phyloP scores from a whole-genome alignment of 352 stramenopile genomes.

The Phytopythium cucurbitacearum region DNA sequence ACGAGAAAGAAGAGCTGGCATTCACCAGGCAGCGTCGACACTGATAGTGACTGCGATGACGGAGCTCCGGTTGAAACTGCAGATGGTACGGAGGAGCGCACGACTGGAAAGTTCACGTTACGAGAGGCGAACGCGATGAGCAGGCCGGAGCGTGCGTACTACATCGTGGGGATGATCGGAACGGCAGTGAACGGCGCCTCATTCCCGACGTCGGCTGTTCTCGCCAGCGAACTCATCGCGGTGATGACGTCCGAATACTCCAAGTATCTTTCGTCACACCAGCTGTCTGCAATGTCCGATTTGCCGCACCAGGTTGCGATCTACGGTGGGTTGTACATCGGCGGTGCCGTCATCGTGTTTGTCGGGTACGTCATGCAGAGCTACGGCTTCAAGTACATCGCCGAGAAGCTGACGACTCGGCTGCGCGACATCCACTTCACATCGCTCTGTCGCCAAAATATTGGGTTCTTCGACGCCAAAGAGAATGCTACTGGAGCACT shows the following conservation, averaged over 20 bases:
- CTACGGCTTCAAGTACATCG: constrained; percentile 46
- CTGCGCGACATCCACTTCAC: constrained; percentile 47
- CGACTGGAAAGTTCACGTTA: constrained; percentile 6
- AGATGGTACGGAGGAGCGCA: too few relatives aligned
- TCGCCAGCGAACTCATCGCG: constrained; percentile 18
- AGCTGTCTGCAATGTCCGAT: constrained; percentile 20
- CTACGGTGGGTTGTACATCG: constrained; percentile 35
- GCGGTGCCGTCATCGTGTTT: constrained; percentile 23
- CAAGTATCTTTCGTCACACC: constrained; percentile 12
- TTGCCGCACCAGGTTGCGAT: constrained; percentile 17
- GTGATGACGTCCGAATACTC: constrained; percentile 29
- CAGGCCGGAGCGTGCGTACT: constrained; percentile 15
- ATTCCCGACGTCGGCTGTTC: constrained; percentile 17
- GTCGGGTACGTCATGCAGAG: constrained; percentile 18
- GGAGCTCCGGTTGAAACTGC: too few relatives aligned
- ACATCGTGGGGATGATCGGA: constrained; percentile 14
- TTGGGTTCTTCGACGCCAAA: constrained; percentile 40
- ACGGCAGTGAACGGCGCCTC: constrained; percentile 12
- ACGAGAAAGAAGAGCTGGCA: not conserved
- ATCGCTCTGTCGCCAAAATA: constrained; percentile 40
- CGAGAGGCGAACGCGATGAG: constrained; percentile 10
- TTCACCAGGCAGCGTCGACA: constrained; percentile 4
- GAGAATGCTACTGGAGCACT: constrained; percentile 28
- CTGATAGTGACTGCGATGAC: not conserved
- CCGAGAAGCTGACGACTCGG: constrained; percentile 42